Base-by-base conservation (phyloP, 2,329 filamentous ascomycete genomes). In the Phialophora chinensis region DNA sequence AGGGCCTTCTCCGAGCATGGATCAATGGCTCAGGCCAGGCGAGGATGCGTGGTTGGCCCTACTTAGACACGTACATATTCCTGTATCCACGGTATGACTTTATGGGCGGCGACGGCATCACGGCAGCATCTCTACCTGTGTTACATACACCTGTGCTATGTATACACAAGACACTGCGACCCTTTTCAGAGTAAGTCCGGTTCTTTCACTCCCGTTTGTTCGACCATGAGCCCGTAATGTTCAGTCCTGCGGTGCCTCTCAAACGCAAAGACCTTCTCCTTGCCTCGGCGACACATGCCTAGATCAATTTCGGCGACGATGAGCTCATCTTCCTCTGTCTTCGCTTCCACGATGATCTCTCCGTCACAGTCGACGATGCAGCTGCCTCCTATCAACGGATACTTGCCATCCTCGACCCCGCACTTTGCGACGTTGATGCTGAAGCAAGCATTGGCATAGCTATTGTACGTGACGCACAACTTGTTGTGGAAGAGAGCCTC, bases 391-490 rank as follows among this genome's bases (percentile, higher is more conserved):
- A 86, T 84, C 62, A 86, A 74, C 60, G 81, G 78, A 67, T 78
- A 81, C 66, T 80, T 79, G n/a, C 81, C 81, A 71, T 86, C 83
- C 69, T 86, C 84, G 5, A 80, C 67, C 3, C 84, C 84, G 42
- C 81, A 83, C 62, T 84, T 81, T 12, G 81, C 84, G 2, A 81
- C 78, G 49, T 79, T 79, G 63, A 86, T 79, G 20, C 79, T 82
- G 71, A 83, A 86, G 63, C 81, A 83, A 7, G 80, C 79, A 70
- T 86, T 85, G 73, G 83, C 83, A 71, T 86, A 86, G 66, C 79
- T 82, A 57, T 85, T 83, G 0, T 79, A 78, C 72, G 85, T 83
- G 78, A 84, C 82, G 8, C 82, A 80, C 23, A 86, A 75, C 57
- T 79, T 77, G 66, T 85, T 84, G 63, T 86, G 84, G 72, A 85